Percentiles rank a stretch among this genome's conserved stretches.
These are phyloP conservation scores for Euphorbia tirucalli DNA, from an alignment of 345 rosid genomes.

Conservation along the genomic window DNA sequence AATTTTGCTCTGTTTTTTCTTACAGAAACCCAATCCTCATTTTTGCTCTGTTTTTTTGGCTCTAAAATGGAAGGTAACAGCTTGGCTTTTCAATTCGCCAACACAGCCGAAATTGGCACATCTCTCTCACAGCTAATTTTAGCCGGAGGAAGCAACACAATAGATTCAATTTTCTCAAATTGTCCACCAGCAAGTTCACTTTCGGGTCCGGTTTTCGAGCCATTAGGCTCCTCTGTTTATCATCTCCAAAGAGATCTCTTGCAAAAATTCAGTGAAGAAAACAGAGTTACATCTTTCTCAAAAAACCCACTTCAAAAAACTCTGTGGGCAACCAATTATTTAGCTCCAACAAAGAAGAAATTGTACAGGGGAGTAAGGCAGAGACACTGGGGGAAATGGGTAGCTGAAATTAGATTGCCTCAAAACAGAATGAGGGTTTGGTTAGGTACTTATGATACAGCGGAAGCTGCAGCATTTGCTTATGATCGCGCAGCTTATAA, in stretches of 20 bases:
- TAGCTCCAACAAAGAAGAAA: conserved; percentile 55
- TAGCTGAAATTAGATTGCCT: conserved; percentile 91
- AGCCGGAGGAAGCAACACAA: conserved; percentile 66
- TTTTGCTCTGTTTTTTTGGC: too few relatives aligned
- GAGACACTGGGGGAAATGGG: conserved; percentile 99
- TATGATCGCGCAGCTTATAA: conserved; percentile 98
- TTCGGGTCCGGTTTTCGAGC: conserved; percentile 29
- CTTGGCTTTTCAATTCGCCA: conserved; percentile 16
- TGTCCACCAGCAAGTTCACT: conserved; percentile 32
- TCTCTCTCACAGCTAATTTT: conserved; percentile 73
- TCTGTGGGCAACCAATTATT: conserved; percentile 17
- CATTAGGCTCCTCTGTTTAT: conserved; percentile 81
- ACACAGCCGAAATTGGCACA: conserved; percentile 43
- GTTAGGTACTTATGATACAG: conserved; percentile 91
- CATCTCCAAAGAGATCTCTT: conserved; percentile 80
- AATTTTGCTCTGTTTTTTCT: too few relatives aligned
- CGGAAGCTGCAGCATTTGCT: conserved; percentile 92
- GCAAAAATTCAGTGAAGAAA: conserved; percentile 55
- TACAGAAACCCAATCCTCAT: too few relatives aligned
- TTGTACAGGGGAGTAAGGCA: conserved; percentile 97
- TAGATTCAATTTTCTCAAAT: conserved; percentile 82
- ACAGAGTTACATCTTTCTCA: conserved; percentile 20
- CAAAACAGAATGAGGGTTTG: conserved; percentile 95
- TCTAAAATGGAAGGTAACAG: conserved; percentile 43
- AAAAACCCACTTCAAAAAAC: conserved; percentile 36